These are phyloP conservation scores for Fusarium acutatum DNA, from an alignment of 2,329 filamentous ascomycete species.

Conservation along the genomic window DNA sequence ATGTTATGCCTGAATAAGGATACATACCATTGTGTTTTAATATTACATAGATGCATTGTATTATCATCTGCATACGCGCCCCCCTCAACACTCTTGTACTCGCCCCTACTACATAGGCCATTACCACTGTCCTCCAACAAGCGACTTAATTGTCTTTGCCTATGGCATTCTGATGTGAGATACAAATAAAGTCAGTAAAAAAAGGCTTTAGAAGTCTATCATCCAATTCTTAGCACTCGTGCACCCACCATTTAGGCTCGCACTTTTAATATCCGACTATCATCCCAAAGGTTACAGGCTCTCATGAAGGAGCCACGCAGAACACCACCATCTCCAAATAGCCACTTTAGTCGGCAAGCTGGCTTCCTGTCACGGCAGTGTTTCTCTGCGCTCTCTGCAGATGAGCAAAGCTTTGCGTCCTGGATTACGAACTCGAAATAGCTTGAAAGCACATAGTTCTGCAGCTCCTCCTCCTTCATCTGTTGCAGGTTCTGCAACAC, in stretches of 20 bases:
- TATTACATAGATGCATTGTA: background rate
- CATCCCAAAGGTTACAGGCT: background rate
- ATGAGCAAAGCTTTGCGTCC: background rate
- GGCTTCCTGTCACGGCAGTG: background rate
- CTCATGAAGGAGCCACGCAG: too few species aligned
- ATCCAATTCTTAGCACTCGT: background rate
- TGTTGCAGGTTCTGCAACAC: background rate
- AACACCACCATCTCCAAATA: background rate
- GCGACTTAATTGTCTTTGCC: background rate
- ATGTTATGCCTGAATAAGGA: background rate
- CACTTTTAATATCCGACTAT: background rate
- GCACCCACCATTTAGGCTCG: background rate
- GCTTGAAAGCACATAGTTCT: background rate
- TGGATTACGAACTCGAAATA: background rate
- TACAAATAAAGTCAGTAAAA: background rate
- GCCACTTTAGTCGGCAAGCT: background rate
- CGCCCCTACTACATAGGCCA: background rate
- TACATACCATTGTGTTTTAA: rapidly evolving
- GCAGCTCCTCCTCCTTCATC: background rate
- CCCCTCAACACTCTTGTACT: background rate
- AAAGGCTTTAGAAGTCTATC: background rate
- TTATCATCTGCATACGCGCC: background rate
- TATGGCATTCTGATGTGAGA: background rate
- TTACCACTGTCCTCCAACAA: rapidly evolving
- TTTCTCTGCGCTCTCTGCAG: background rate